Evolutionary conservation across 768 basidiomycete species (phyloP), one percentile per base, ranked within the genome.

Genomic region (Boletus barrowsii): DNA sequence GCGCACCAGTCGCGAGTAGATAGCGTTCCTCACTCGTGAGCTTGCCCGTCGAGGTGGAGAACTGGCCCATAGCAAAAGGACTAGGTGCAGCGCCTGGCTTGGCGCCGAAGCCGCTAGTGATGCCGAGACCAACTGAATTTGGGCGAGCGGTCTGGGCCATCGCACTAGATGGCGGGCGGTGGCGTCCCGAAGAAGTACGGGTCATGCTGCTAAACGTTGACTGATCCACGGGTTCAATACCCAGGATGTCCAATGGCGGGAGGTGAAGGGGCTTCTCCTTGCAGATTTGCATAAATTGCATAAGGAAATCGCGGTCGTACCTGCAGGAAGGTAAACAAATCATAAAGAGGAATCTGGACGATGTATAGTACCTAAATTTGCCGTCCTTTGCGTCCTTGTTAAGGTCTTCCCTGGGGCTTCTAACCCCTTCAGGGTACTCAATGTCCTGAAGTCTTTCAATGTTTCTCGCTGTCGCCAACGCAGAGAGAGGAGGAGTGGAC

Each of bases 261-360:
- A 98, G 85, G 51, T 82, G 79, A 50, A 91, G 93, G 4, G 97
- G 96, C 72, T 94, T 95, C 75, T 98, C 96, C 71, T 85, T 90
- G 79, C 97, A 99, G 56, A 96, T 74, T 22, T 75, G 73, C 90
- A 97, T 94, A 76, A 99, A 99, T 68, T 99, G 96, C 55, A 99
- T 73, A 24, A 99, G 81, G 84, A 99, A 99, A 18, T 95, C 93
- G 35, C 95, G 93, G 70, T 98, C 93, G 69, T 99, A 99, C 65
- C 96, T 93, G 22, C 24, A 52, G 22, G n/a, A 49, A 48, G 18
- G 17, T 58, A 42, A 66, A 40, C 15, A 62, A 51, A 51, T 10
- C 5, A 18, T 44, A 42, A 42, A 32, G 5, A 46, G 47, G 8
- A 32, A 6, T 9, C 15, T 0, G 2, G 26, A 9, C 15, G 3